Conservation (phyloP, 202 grass and related monocot genomes). For the Dendrocalamus latiflorus region DNA sequence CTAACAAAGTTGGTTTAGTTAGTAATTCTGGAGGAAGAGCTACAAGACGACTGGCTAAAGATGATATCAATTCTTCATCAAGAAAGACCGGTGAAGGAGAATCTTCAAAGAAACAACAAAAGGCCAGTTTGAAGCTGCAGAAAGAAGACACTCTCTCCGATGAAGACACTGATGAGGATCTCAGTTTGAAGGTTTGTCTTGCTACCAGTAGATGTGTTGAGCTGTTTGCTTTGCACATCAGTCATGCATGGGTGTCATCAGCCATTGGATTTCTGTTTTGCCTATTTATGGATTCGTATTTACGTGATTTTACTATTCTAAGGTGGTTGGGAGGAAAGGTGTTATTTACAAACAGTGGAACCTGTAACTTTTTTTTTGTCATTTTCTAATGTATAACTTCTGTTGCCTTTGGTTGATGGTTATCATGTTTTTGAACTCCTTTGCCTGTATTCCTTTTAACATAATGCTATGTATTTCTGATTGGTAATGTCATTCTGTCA, state of each 20-base stretch:
- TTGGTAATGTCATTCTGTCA: neutral
- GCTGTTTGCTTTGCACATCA: neutral
- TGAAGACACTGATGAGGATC: constrained; percentile 34
- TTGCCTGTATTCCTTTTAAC: neutral
- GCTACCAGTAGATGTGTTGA: neutral
- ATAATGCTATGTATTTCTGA: neutral
- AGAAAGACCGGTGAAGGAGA: constrained; percentile 24
- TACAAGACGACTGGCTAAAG: constrained; percentile 30
- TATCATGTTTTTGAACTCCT: constrained; percentile 1
- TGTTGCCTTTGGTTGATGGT: neutral
- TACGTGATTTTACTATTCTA: neutral
- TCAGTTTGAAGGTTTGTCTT: constrained; percentile 50
- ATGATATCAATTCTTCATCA: constrained; percentile 15
- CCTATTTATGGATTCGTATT: constrained; percentile 9
- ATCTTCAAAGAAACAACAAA: constrained; percentile 33
- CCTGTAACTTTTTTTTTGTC: neutral
- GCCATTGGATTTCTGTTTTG: neutral
- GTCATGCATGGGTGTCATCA: constrained; percentile 11
- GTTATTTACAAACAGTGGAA: neutral
- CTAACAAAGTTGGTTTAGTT: constrained; percentile 30
- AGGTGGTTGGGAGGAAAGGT: neutral
- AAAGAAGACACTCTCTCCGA: constrained; percentile 35
- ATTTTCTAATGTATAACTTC: neutral
- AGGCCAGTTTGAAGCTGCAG: constrained; percentile 15
- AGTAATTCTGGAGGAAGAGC: constrained; percentile 46